Evolutionary conservation across 2,329 filamentous ascomycete genomes (phyloP).

Genomic region (Alternaria alternata): DNA sequence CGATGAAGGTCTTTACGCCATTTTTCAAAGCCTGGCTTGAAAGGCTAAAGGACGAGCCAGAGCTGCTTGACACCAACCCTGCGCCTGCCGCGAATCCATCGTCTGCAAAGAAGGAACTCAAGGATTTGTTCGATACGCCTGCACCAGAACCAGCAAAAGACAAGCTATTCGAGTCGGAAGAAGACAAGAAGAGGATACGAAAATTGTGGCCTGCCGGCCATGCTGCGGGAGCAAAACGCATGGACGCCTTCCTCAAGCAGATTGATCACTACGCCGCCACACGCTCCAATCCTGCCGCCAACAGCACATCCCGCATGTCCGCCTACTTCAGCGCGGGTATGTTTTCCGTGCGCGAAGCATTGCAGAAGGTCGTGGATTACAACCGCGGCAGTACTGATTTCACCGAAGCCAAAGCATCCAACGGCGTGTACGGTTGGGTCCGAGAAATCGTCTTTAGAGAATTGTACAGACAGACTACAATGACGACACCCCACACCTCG

Average conservation of each 20-base stretch:
- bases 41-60: conserved; percentile 53
- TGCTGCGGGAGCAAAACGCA: conserved; percentile 52
- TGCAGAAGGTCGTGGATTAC: conserved; percentile 52
- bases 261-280: conserved; percentile 52
- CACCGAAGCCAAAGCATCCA: conserved; percentile 46
- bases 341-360: conserved; percentile 56
- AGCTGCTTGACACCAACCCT: conserved; percentile 54
- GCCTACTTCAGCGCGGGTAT: conserved; percentile 58
- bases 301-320: conserved; percentile 54
- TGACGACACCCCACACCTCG: conserved; percentile 57
- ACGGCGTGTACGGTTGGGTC: conserved; percentile 57
- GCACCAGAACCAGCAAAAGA: conserved; percentile 50
- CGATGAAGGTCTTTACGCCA: conserved; percentile 62
- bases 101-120: conserved; percentile 36
- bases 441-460: conserved; percentile 62
- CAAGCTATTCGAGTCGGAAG: conserved; percentile 52
- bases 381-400: conserved; percentile 57
- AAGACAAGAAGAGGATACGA: conserved; percentile 52
- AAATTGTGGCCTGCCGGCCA: conserved; percentile 58
- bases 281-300: conserved; percentile 53
- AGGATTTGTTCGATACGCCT: conserved; percentile 41
- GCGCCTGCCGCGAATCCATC: conserved; percentile 52
- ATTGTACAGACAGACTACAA: conserved; percentile 59
- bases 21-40: conserved; percentile 59
- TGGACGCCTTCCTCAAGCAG: conserved; percentile 54